Evolutionary conservation across 2,329 filamentous ascomycete genomes (phyloP).

Genomic region (Hymenoscyphus repandus): DNA sequence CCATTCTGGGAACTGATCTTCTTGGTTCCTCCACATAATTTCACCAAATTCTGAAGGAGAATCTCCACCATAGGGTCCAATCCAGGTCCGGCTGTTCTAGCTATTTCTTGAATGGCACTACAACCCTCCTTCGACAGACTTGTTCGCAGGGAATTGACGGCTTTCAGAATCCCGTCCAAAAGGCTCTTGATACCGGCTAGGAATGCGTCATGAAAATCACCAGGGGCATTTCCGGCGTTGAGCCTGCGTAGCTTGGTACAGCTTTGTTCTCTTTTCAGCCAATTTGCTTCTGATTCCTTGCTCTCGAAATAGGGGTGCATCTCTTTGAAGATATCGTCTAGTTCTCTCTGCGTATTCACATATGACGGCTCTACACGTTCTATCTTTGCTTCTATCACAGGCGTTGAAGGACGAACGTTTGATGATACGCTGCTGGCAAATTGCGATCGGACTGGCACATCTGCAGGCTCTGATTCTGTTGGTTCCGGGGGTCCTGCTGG

Average conservation of each 20-base stretch:
- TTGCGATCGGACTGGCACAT: slow-evolving; percentile 38
- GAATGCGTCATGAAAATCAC: slow-evolving; percentile 69
- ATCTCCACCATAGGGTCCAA: slow-evolving; percentile 89
- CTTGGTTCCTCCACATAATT: slow-evolving; percentile 84
- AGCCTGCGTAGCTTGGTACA: slow-evolving; percentile 71
- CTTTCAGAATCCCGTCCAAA: slow-evolving; percentile 85
- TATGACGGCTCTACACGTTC: slow-evolving; percentile 75
- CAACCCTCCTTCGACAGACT: slow-evolving; percentile 87
- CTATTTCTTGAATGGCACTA: slow-evolving; percentile 77
- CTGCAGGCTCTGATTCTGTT: slow-evolving; percentile 24
- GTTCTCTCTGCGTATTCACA: slow-evolving; percentile 75
- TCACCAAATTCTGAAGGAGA: slow-evolving; percentile 82
- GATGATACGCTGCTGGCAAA: slow-evolving; percentile 47
- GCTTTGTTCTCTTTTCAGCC: slow-evolving; percentile 79
- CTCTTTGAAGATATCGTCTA: slow-evolving; percentile 80
- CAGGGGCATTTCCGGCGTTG: slow-evolving; percentile 75
- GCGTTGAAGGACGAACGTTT: slow-evolving; percentile 48
- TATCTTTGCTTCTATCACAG: slow-evolving; percentile 56
- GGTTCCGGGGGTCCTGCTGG: slow-evolving; percentile 37
- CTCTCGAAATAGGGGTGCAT: slow-evolving; percentile 83
- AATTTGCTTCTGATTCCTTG: slow-evolving; percentile 85
- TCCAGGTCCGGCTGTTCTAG: slow-evolving; percentile 66
- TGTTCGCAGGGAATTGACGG: slow-evolving; percentile 75
- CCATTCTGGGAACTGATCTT: slow-evolving; percentile 86
- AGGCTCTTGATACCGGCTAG: slow-evolving; percentile 65